Conservation (phyloP, 371 early-diverging fungal genomes). For the Funneliformis caledonium region DNA sequence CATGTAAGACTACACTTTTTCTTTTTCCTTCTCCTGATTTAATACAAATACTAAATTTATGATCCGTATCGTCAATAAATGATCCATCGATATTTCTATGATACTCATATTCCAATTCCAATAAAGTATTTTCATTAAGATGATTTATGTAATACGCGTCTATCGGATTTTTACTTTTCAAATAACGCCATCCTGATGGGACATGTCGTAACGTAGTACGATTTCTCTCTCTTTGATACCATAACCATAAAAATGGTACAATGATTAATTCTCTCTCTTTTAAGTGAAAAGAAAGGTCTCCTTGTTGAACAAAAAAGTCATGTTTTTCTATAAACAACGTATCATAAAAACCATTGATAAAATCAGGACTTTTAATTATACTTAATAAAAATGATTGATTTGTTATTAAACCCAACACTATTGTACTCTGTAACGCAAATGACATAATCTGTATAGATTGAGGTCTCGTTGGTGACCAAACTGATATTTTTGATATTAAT, state of each 20-base stretch:
- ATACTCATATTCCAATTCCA: constrained; percentile 55
- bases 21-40: background rate
- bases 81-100: constrained; percentile 46
- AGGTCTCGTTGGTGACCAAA: constrained; percentile 79
- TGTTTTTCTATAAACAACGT: constrained; percentile 64
- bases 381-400: constrained; percentile 69
- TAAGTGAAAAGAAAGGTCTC: constrained; percentile 37
- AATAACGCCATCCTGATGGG: constrained; percentile 62
- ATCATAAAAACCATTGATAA: constrained; percentile 62
- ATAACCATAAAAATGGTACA: constrained; percentile 59
- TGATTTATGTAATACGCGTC: constrained; percentile 47
- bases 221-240: constrained; percentile 55
- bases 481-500: constrained; percentile 87
- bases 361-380: constrained; percentile 60
- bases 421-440: constrained; percentile 66
- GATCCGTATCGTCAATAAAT: background rate
- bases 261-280: constrained; percentile 43
- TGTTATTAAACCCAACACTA: constrained; percentile 66
- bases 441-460: constrained; percentile 79
- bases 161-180: constrained; percentile 55
- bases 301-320: constrained; percentile 43
- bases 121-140: constrained; percentile 44
- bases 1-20: background rate
- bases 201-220: constrained; percentile 58
- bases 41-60: background rate